Percentiles rank a stretch among this genome's conserved stretches.
Conservation (phyloP, 2,329 filamentous ascomycete species). For the Clarireedia hainanense region DNA sequence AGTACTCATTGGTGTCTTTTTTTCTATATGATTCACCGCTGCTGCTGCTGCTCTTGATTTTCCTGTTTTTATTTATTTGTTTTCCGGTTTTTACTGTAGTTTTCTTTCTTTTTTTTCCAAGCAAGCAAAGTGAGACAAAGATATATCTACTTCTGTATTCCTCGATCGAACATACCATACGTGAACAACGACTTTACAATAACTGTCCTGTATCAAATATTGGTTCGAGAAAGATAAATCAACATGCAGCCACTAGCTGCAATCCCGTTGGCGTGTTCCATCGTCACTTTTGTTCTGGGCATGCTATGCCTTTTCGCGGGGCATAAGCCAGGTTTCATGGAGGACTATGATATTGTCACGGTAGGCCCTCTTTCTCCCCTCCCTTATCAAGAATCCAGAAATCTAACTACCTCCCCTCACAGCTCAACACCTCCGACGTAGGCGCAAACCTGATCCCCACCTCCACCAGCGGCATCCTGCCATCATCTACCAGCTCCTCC, state of each 20-base stretch:
- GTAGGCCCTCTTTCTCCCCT: conserved; percentile 30
- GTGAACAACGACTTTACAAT: background rate
- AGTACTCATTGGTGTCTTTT: too few relatives aligned
- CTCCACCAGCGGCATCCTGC: conserved; percentile 15
- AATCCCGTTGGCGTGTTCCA: conserved; percentile 42
- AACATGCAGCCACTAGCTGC: conserved; percentile 40
- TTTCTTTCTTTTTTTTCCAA: too few relatives aligned
- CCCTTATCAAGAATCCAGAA: background rate
- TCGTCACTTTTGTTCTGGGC: conserved; percentile 48
- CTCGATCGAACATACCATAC: too few relatives aligned
- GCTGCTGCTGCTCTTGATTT: too few relatives aligned
- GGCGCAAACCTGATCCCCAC: conserved; percentile 32
- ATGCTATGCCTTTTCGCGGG: conserved; percentile 56
- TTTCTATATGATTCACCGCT: too few relatives aligned
- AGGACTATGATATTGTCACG: conserved; percentile 48
- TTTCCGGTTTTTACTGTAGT: too few relatives aligned
- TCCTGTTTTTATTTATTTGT: too few relatives aligned
- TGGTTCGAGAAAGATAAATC: background rate
- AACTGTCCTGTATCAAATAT: background rate
- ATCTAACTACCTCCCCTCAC: conserved; percentile 5
- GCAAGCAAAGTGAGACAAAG: too few relatives aligned
- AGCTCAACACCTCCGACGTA: conserved; percentile 50
- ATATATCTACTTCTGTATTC: too few relatives aligned
- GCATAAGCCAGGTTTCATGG: conserved; percentile 45
- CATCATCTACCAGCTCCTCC: conserved; percentile 25